A percentile compares a stretch with the other conserved stretches of the same genome.
Evolutionary conservation across 176 grass and related monocot species (phyloP).

Genomic region (Aechmea fasciata): DNA sequence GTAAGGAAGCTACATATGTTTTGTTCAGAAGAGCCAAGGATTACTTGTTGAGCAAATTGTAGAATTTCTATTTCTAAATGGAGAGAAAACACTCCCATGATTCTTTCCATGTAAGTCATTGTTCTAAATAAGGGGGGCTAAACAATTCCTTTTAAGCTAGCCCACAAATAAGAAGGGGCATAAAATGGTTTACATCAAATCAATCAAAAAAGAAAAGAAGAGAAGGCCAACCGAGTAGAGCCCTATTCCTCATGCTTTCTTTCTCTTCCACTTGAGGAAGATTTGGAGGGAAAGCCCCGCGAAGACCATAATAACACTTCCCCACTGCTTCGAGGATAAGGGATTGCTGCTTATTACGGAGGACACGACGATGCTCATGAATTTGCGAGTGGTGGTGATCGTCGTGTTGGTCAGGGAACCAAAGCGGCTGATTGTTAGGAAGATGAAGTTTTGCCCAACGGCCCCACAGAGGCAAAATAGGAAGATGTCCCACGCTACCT

Average conservation of each 20-base stretch:
- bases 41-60: too few relatives aligned
- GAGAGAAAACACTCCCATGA: too few relatives aligned
- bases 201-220: not conserved
- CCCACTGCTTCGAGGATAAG: conserved; percentile 28
- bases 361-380: conserved; percentile 52
- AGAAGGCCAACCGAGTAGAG: conserved; percentile 7
- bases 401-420: conserved; percentile 96
- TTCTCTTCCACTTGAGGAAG: conserved; percentile 21
- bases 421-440: conserved; percentile 89
- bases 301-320: conserved; percentile 20
- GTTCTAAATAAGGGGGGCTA: too few relatives aligned
- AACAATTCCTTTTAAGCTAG: too few relatives aligned
- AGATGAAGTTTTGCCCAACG: conserved; percentile 59
- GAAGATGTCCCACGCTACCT: conserved; percentile 29
- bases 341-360: conserved; percentile 80
- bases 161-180: too few relatives aligned
- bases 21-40: too few relatives aligned
- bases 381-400: conserved; percentile 85
- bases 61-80: too few relatives aligned
- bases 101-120: too few relatives aligned
- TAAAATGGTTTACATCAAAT: too few relatives aligned
- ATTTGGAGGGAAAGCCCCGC: conserved; percentile 22
- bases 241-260: conserved; percentile 3
- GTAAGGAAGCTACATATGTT: too few relatives aligned
- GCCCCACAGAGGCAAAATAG: conserved; percentile 24